Evolutionary conservation across 192 early-diverging fungal species (phyloP), one percentile per base, ranked within the genome.

Genomic region (Umbelopsis vinacea): DNA sequence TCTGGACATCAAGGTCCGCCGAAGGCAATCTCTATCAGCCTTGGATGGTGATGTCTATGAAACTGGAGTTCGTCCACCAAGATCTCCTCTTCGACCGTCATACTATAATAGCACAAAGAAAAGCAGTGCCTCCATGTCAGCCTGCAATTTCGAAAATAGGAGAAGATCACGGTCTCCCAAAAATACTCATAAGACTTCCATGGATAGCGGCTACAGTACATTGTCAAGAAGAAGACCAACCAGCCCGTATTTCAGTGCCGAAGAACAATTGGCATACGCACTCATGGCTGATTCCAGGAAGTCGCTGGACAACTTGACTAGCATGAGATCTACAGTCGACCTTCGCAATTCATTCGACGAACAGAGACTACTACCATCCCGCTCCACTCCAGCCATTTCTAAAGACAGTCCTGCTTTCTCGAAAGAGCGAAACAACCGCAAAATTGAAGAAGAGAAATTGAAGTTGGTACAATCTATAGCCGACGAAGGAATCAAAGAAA

Each of bases 401-500:
- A 63, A 63, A 33, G 54, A 57, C 2, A 57, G 14, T 26, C 9
- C 24, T 3, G 22, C 23, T 7, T 57, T 12, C 26, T 14, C 26
- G 1, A 15, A 57, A 33, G 57, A 63, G 4, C 26, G 26, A 69
- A 66, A 52, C n/a, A 60, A 63, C 50, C 71, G 60, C n/a, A 67
- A 73, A n/a, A 68, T 71, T 19, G 71, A 55, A 50, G 53, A 70
- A 24, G 72, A 63, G n/a, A 52, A 33, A 38, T 23, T 70, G 24
- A 43, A 66, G 60, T 37, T 52, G 11, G 53, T 47, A 22, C 63
- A 45, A 46, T 15, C 46, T 14, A 52, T 52, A 46, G 46, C 69
- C 6, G 71, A 77, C 7, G 71, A 70, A n/a, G 54, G 47, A 17
- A 48, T 66, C 22, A 60, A 70, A 40, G 74, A 73, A 37, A 57